Evolutionary conservation across 2,329 filamentous ascomycete species (phyloP).

Genomic region (Elsinoe ampelina): DNA sequence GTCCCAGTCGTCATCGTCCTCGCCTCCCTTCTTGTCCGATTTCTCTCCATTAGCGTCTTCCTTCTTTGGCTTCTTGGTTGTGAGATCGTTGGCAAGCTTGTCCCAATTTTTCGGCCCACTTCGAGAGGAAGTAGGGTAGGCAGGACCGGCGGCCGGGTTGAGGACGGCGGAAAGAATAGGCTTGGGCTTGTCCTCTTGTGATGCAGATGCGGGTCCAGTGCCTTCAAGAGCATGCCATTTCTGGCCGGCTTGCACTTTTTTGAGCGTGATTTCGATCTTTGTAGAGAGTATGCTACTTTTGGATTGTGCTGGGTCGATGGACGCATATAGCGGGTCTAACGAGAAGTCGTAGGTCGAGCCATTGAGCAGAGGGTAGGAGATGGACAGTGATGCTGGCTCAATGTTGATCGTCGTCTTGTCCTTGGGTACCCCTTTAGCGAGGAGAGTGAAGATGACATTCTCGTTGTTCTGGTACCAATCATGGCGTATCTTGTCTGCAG

Average conservation of each 20-base stretch:
- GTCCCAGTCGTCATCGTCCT: conserved; percentile 39
- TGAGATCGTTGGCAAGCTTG: conserved; percentile 51
- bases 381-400: conserved; percentile 37
- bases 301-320: conserved; percentile 53
- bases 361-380: conserved; percentile 47
- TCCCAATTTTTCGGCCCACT: conserved; percentile 89
- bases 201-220: conserved; percentile 19
- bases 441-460: conserved; percentile 54
- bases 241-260: conserved; percentile 53
- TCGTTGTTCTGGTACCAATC: conserved; percentile 60
- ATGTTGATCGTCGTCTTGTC: conserved; percentile 47
- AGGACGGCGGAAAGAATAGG: conserved; percentile 18
- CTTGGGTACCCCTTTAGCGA: conserved; percentile 54
- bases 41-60: conserved; percentile 20
- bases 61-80: conserved; percentile 31
- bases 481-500: conserved; percentile 52
- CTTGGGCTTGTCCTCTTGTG: conserved; percentile 1
- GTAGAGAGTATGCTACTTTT: conserved; percentile 59
- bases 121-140: conserved; percentile 80
- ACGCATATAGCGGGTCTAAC: conserved; percentile 57
- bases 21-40: conserved; percentile 19
- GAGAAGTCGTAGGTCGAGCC: conserved; percentile 51
- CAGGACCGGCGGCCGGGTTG: conserved; percentile 35
- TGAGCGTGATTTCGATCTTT: conserved; percentile 69
- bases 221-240: conserved; percentile 60